Base-by-base conservation (phyloP, 208 protist genomes). In the Acanthamoeba sp. region DNA sequence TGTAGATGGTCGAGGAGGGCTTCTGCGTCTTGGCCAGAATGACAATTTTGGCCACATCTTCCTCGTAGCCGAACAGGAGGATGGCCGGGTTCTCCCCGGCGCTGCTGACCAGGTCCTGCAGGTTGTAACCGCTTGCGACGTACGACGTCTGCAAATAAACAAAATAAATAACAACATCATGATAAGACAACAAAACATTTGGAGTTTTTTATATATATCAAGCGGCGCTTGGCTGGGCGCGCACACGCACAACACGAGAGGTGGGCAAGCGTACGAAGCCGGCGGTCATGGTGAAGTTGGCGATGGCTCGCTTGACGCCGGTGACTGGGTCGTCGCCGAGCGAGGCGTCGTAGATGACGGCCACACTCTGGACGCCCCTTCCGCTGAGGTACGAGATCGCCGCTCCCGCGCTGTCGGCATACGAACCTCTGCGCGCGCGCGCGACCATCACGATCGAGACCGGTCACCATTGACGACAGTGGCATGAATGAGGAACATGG, bases 321-420 rank as follows among this genome's bases (percentile, higher is more conserved):
- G 2, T 16, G n/a, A 22, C 34, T 2, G 66, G 66, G 27, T 76
- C 66, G 66, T 10, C 10, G 66, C 66, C 66, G 3, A 76, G 66
- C 7, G 66, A 24, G 66, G 66, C 2, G 66, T 76, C 66, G 66
- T 76, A 76, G 32, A 76, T 20, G 66, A 76, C 66, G 66, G 34
- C 18, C 27, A 76, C 66, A 16, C n/a, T 38, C 27, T 40, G 18
- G 7, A 76, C 27, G 32, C 66, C 66, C n/a, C 34, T 2, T 2
- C 34, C 34, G n/a, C 2, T 38, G 32, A 76, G 32, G 34, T 38
- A 76, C 66, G 27, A 40, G 32, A 76, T 40, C n/a, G 66, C 66
- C 3, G 66, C 66, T 5, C 66, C 66, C 10, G 66, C 66, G 66
- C 32, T 42, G 34, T 76, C 66, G 32, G 27, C 32, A 10, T 38